Conservation (phyloP, 1,284 basidiomycete genomes). For the Porogramme epimiltina region DNA sequence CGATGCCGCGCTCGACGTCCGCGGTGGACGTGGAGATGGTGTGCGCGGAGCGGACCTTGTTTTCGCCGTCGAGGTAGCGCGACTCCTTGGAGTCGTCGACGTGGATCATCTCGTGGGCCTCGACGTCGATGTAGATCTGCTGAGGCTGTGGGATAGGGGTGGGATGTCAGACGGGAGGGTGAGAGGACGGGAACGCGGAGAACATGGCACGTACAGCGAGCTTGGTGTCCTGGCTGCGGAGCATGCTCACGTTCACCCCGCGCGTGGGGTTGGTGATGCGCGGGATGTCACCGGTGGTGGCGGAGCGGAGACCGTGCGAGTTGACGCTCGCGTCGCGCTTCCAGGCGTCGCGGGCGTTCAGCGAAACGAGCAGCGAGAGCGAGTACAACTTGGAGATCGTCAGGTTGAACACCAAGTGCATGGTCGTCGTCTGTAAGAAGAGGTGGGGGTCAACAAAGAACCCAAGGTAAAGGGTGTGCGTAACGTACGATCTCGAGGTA, state of each 20-base stretch:
- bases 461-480: no score
- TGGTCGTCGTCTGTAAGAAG: conserved; percentile 26
- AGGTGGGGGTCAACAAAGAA: neutral
- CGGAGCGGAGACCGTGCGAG: neutral
- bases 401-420: conserved; percentile 36
- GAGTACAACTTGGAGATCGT: conserved; percentile 36
- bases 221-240: neutral
- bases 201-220: neutral
- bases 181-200: no score
- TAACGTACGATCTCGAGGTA: conserved; percentile 32
- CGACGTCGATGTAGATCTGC: conserved; percentile 34
- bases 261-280: neutral
- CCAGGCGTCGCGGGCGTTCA: conserved; percentile 30
- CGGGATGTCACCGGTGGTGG: neutral
- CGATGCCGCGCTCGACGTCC: neutral
- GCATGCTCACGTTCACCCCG: neutral
- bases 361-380: conserved; percentile 35
- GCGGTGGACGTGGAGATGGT: neutral
- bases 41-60: neutral
- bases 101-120: conserved; percentile 34
- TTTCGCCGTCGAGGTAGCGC: neutral
- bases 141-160: no score
- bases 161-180: no score
- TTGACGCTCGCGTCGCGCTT: neutral
- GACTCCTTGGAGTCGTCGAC: conserved; percentile 12